Percentiles rank a stretch among this genome's conserved stretches.
Conservation (phyloP, 257 asterid species). For the Echites panduratus region DNA sequence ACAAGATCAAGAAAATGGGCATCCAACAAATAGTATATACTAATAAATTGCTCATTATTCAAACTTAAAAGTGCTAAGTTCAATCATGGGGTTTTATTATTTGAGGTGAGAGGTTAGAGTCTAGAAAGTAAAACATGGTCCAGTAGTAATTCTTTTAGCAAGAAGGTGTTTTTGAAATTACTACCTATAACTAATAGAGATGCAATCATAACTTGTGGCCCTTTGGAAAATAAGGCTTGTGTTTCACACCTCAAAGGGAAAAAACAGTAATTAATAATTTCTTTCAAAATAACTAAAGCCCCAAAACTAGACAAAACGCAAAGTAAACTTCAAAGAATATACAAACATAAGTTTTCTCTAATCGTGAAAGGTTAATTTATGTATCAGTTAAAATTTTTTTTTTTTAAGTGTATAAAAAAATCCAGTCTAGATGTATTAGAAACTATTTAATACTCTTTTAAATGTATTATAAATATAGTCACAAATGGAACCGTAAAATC, state of each 20-base stretch:
- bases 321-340: background rate
- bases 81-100: slow-evolving; percentile 29
- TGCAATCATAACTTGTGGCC: slow-evolving; percentile 32
- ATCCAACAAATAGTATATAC: background rate
- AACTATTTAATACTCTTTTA: too few relatives aligned
- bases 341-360: too few relatives aligned
- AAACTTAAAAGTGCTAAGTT: slow-evolving; percentile 26
- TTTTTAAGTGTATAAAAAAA: too few relatives aligned
- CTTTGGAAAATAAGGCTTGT: slow-evolving; percentile 28
- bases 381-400: too few relatives aligned
- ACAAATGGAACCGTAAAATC: too few relatives aligned
- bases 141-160: slow-evolving; percentile 11
- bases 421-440: too few relatives aligned
- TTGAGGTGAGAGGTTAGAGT: slow-evolving; percentile 23
- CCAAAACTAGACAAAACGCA: background rate
- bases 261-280: background rate
- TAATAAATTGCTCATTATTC: slow-evolving; percentile 23
- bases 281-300: background rate
- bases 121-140: slow-evolving; percentile 20
- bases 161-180: slow-evolving; percentile 8
- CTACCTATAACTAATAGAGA: slow-evolving; percentile 17
- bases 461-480: too few relatives aligned
- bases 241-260: slow-evolving; percentile 36
- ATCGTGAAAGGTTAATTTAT: too few relatives aligned
- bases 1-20: slow-evolving; percentile 21